Conservation (phyloP, 768 basidiomycete genomes). For the Naganishia friedmannii region DNA sequence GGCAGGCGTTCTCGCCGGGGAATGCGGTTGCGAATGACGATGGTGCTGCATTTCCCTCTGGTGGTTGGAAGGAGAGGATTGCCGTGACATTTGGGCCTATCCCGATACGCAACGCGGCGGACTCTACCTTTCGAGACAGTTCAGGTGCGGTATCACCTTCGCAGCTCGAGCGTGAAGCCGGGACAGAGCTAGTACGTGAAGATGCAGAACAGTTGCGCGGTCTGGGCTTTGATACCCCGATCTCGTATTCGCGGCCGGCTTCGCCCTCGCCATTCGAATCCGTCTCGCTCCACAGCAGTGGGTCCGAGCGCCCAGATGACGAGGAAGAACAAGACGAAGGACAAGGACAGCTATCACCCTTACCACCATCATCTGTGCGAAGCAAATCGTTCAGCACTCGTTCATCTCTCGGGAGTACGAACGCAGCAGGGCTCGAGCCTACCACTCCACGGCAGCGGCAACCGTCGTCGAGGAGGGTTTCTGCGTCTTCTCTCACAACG, state of each 20-base stretch:
- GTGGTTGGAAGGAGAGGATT: neutral
- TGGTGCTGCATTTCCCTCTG: neutral
- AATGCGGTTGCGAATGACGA: neutral
- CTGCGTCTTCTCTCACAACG: neutral
- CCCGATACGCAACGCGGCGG: neutral
- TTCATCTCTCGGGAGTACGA: neutral
- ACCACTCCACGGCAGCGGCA: neutral
- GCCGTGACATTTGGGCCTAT: neutral
- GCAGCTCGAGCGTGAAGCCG: neutral
- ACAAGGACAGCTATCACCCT: neutral
- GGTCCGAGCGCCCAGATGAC: neutral
- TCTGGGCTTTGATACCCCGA: neutral
- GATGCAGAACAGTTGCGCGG: neutral
- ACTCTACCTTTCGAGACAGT: neutral
- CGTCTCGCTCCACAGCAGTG: constrained; percentile 5
- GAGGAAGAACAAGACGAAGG: neutral
- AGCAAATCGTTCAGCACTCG: constrained; percentile 1
- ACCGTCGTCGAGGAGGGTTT: constrained; percentile 14
- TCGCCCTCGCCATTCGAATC: constrained; percentile 5
- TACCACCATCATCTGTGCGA: neutral
- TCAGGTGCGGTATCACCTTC: neutral
- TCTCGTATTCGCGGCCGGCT: neutral
- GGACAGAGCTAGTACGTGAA: neutral
- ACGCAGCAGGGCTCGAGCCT: neutral
- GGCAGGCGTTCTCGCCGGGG: neutral